Percentiles rank a stretch among this genome's conserved stretches.
Evolutionary conservation across 768 basidiomycete genomes (phyloP).

Genomic region (Phaeolepiota aurea): DNA sequence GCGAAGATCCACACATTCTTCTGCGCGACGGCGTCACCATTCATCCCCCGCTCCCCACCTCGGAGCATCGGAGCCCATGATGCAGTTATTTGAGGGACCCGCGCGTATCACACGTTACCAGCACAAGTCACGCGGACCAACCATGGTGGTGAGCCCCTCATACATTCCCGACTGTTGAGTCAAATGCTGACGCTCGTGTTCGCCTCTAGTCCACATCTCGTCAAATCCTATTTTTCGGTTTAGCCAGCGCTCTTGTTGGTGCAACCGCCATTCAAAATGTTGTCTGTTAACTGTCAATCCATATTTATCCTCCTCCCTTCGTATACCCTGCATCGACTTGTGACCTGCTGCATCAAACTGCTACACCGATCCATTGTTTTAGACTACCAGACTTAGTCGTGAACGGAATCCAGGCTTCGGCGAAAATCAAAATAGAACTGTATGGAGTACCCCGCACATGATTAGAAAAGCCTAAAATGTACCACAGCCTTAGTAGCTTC

Average conservation of each 20-base stretch:
- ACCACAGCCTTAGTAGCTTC: background rate
- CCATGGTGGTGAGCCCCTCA: slow-evolving; percentile 10
- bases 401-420: background rate
- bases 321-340: background rate
- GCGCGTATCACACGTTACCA: slow-evolving; percentile 24
- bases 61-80: slow-evolving; percentile 21
- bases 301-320: background rate
- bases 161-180: background rate
- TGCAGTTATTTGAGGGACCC: slow-evolving; percentile 38
- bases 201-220: slow-evolving; percentile 2
- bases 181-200: slow-evolving; percentile 1
- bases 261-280: slow-evolving; percentile 6
- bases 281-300: background rate
- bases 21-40: slow-evolving; percentile 13
- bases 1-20: slow-evolving; percentile 9
- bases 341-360: background rate
- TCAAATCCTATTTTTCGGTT: background rate
- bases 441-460: background rate
- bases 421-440: background rate
- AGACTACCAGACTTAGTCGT: too few species aligned
- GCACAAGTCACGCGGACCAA: slow-evolving; percentile 12
- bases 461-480: background rate
- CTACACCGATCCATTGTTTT: too few species aligned
- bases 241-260: slow-evolving; percentile 9
- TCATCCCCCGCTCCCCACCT: slow-evolving; percentile 7